Conservation (phyloP, 352 stramenopile species). For the Phytophthora sojae region DNA sequence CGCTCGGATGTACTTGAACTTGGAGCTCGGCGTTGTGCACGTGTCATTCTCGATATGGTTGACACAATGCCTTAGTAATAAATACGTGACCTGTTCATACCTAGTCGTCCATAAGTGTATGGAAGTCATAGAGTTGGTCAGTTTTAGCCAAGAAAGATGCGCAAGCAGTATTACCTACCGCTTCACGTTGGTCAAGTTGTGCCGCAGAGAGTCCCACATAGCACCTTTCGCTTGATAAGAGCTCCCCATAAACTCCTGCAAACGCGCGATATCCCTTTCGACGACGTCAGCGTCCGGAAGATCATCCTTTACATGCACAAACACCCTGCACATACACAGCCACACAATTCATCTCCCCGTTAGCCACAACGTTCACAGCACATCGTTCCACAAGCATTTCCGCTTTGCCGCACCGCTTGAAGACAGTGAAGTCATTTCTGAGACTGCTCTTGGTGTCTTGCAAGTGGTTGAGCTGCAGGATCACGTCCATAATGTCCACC, state of each 20-base stretch:
- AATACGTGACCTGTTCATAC: constrained; percentile 67
- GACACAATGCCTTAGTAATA: constrained; percentile 64
- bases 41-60: constrained; percentile 48
- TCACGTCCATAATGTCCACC: constrained; percentile 66
- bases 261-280: constrained; percentile 59
- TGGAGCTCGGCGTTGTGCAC: constrained; percentile 41
- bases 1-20: constrained; percentile 65
- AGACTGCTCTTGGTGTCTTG: constrained; percentile 75
- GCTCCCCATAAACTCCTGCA: constrained; percentile 74
- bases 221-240: constrained; percentile 62
- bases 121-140: neutral
- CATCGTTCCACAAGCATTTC: neutral
- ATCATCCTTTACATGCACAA: constrained; percentile 51
- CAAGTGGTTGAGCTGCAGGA: constrained; percentile 72
- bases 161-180: constrained; percentile 33
- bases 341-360: neutral
- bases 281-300: constrained; percentile 48
- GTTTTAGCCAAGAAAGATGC: neutral
- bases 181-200: constrained; percentile 79
- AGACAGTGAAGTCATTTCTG: constrained; percentile 79
- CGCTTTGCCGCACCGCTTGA: constrained; percentile 55
- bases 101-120: constrained; percentile 24
- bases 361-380: neutral
- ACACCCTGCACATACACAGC: constrained; percentile 42
- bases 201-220: constrained; percentile 64